Conservation (phyloP, 768 basidiomycete genomes). For the Naematelia encephala region DNA sequence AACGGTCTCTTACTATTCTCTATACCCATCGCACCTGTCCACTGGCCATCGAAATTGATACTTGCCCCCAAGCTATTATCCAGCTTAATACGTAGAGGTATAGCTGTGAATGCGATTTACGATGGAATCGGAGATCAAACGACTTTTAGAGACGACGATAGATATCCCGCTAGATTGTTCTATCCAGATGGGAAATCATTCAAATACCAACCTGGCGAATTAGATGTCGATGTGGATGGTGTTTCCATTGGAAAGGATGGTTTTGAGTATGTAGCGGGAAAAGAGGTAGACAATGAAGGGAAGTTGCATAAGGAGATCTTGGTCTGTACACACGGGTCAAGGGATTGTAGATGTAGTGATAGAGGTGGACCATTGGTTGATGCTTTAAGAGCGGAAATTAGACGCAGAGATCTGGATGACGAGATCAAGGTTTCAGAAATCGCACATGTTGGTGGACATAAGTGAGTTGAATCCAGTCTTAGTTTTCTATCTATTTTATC, state of each 20-base stretch:
- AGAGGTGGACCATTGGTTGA: conserved; percentile 60
- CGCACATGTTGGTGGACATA: conserved; percentile 78
- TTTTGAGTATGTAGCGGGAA: neutral
- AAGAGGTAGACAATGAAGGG: neutral
- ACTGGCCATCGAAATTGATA: conserved; percentile 41
- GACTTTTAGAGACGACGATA: conserved; percentile 19
- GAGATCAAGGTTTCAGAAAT: conserved; percentile 60
- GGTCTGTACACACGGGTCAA: conserved; percentile 72
- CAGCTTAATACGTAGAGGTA: conserved; percentile 19
- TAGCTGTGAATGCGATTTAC: conserved; percentile 37
- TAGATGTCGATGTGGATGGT: conserved; percentile 1
- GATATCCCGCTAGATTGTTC: conserved; percentile 34
- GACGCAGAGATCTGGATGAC: conserved; percentile 49
- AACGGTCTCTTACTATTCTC: conserved; percentile 33
- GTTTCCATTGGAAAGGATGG: neutral
- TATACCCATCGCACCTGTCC: conserved; percentile 31
- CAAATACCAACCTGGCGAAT: neutral
- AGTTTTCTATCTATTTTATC: neutral
- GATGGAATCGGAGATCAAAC: conserved; percentile 22
- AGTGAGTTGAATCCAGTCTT: conserved; percentile 55
- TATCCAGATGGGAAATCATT: conserved; percentile 30
- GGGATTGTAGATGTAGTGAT: conserved; percentile 76
- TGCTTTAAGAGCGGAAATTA: conserved; percentile 59
- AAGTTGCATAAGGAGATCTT: conserved; percentile 27
- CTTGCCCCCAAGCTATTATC: conserved; percentile 33